Evolutionary conservation across 306 rosid genomes (phyloP).

Genomic region (Inga oerstediana): DNA sequence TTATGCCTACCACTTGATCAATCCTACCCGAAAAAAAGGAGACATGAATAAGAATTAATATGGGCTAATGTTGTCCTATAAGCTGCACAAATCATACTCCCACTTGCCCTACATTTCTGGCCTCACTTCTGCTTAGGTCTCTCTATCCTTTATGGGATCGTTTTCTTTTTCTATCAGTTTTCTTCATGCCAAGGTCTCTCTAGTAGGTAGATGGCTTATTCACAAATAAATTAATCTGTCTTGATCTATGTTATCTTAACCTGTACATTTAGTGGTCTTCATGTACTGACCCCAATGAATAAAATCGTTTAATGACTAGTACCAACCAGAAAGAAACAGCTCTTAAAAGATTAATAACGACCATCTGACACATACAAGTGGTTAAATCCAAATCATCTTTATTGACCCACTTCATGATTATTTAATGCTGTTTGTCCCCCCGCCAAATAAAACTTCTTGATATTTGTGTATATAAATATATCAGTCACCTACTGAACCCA

Average conservation of each 20-base stretch:
- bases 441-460: not conserved
- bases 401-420: not conserved
- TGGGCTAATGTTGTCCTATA: not conserved
- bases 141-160: not conserved
- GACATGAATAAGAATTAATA: not conserved
- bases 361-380: not conserved
- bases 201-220: conserved; percentile 16
- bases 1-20: not conserved
- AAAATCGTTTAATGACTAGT: not conserved
- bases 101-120: conserved; percentile 20
- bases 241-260: conserved; percentile 6
- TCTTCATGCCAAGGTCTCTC: not conserved
- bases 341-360: not conserved
- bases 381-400: not conserved
- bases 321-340: not conserved
- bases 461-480: not conserved
- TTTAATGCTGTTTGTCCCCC: conserved; percentile 4
- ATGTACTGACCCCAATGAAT: not conserved
- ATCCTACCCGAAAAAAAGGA: not conserved
- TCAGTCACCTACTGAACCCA: not conserved
- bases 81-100: not conserved
- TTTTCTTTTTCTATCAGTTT: not conserved
- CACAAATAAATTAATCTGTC: conserved; percentile 24
- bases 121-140: not conserved
- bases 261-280: not conserved